Evolutionary conservation across 768 basidiomycete species (phyloP).

Genomic region (Collybia sp.): DNA sequence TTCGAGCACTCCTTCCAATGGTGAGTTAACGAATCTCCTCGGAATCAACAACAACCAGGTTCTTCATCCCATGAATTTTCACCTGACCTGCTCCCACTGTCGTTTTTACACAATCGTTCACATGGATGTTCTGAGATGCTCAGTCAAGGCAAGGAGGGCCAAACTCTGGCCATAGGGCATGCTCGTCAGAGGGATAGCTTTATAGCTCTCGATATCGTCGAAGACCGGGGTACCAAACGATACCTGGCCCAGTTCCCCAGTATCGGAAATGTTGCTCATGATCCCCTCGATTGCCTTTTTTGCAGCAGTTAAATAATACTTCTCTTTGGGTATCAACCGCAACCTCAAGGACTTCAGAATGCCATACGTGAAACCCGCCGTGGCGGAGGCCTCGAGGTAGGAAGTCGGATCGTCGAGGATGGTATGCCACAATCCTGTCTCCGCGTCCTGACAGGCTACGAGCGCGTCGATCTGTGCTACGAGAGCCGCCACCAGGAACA

Average conservation of each 20-base stretch:
- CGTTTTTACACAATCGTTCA: conserved; percentile 13
- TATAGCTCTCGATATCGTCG: conserved; percentile 40
- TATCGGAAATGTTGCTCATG: conserved; percentile 36
- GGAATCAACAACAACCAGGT: too few species aligned
- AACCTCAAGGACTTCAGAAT: conserved; percentile 39
- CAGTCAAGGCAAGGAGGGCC: conserved; percentile 44
- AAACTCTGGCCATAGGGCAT: conserved; percentile 58
- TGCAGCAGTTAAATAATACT: conserved; percentile 29
- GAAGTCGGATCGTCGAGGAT: conserved; percentile 45
- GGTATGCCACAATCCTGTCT: conserved; percentile 50
- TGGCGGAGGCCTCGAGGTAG: conserved; percentile 46
- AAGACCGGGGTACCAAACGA: conserved; percentile 55
- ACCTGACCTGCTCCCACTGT: background rate
- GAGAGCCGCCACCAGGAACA: conserved; percentile 35
- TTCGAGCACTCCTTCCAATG: too few species aligned
- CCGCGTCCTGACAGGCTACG: conserved; percentile 36
- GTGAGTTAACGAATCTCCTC: too few species aligned
- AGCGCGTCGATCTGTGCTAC: conserved; percentile 44
- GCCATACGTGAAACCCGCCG: conserved; percentile 45
- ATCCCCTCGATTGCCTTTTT: conserved; percentile 37
- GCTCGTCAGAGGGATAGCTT: conserved; percentile 45
- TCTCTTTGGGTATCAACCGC: conserved; percentile 35
- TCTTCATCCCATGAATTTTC: too few species aligned
- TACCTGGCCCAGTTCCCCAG: conserved; percentile 41
- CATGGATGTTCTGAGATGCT: conserved; percentile 37